These are phyloP conservation scores for Malus hybrid DNA, from an alignment of 331 rosid genomes.

Conservation along the genomic window DNA sequence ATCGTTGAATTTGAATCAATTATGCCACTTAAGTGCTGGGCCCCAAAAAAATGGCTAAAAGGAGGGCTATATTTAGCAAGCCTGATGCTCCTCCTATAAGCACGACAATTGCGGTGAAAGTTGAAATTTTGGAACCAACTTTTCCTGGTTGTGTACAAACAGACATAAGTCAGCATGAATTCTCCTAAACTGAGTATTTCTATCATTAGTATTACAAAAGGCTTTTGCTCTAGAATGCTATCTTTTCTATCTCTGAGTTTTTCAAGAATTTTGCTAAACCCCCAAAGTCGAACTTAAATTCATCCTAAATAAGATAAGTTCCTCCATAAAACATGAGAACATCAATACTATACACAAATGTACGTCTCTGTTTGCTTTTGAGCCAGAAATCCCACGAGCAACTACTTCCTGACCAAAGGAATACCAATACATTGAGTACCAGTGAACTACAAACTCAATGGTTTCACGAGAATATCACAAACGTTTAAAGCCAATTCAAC, in stretches of 20 bases:
- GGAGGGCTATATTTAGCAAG: too few species aligned
- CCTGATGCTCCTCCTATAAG: too few species aligned
- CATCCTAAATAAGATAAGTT: background rate
- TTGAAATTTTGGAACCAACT: background rate
- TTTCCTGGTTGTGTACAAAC: background rate
- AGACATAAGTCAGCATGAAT: background rate
- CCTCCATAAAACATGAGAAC: background rate
- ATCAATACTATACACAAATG: background rate
- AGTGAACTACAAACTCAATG: background rate
- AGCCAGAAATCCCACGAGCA: background rate
- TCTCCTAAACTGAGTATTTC: background rate
- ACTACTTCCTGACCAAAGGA: background rate
- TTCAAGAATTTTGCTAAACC: background rate
- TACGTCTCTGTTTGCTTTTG: background rate
- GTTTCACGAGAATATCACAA: background rate
- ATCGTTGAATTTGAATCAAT: too few species aligned
- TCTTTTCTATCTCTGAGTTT: background rate
- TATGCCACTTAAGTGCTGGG: fast-evolving
- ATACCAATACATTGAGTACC: background rate
- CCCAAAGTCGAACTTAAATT: background rate
- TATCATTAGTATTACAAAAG: background rate
- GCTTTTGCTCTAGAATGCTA: background rate
- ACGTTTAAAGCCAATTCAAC: background rate
- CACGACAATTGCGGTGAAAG: background rate
- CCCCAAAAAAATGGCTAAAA: too few species aligned